phyloP scores from a whole-genome alignment of 306 rosid genomes.

The Trifolium subterraneum region DNA sequence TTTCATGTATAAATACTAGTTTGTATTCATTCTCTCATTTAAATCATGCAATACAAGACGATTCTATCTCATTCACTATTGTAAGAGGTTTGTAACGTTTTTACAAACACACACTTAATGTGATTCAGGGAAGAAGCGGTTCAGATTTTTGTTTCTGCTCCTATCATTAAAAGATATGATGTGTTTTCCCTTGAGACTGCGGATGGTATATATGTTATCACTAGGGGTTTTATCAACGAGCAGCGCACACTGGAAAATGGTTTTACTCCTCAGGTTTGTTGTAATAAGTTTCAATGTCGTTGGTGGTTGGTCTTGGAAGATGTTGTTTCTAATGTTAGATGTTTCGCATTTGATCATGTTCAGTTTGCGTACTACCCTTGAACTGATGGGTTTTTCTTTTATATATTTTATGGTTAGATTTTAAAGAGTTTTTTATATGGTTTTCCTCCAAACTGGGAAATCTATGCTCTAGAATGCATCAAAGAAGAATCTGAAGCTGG shows the following conservation, averaged over 20 bases:
- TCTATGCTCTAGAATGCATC: conserved; percentile 46
- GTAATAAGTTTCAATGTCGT: conserved; percentile 33
- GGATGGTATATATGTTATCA: too few relatives aligned
- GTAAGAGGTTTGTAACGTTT: too few relatives aligned
- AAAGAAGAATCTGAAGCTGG: conserved; percentile 40
- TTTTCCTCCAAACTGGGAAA: conserved; percentile 75
- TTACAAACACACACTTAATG: too few relatives aligned
- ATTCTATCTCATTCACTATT: neutral
- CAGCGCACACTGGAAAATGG: too few relatives aligned
- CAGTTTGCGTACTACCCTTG: neutral
- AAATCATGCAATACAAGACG: neutral
- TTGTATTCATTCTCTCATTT: neutral
- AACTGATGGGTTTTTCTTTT: neutral
- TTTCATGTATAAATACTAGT: neutral
- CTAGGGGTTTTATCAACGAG: too few relatives aligned
- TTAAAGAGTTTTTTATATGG: conserved; percentile 61
- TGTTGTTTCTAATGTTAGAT: neutral
- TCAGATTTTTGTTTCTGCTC: conserved; percentile 35
- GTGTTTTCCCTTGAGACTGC: too few relatives aligned
- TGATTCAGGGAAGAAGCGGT: neutral
- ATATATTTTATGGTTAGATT: conserved; percentile 50
- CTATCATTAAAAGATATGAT: too few relatives aligned
- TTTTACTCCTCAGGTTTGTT: conserved; percentile 30
- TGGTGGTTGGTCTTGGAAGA: too few relatives aligned
- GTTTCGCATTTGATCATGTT: neutral